Base-by-base conservation (phyloP, 1,139 yeast species). In the Sugiyamaella sp. region DNA sequence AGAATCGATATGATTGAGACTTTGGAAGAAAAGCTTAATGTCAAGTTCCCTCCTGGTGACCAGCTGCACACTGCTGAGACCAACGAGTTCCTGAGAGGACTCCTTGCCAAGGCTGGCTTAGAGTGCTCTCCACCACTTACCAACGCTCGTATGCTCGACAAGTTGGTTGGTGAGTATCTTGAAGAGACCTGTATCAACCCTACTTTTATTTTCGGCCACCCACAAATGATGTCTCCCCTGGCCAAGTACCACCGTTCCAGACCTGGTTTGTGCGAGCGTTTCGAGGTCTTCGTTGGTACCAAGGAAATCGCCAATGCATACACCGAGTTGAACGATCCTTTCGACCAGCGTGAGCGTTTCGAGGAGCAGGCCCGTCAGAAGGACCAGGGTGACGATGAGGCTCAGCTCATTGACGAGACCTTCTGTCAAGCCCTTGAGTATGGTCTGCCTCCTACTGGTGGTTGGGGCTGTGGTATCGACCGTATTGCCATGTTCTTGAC, bases 391-490 rank as follows among this genome's bases (percentile, higher is more conserved):
- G 99, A 93, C 71, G 99, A 93, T 69, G 99, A 93, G 78, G 99
- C 97, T 56, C 99, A 93, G 78, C 73, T 90, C 75, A 81, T 93
- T 62, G 99, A 93, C 72, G 99, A 93, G 77, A 86, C 89, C 59
- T 93, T 93, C 90, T 87, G 96, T 79, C 89, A 91, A 68, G 97
- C 99, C 61, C 82, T 93, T 70, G 99, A 93, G 78, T 93, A 89
- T 74, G 99, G 99, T 74, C 81, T 93, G 69, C 99, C 99, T 59
- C 99, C 99, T 68, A 93, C 99, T 67, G 99, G 95, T 73, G 99
- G 99, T 66, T 93, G 98, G 98, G 99, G 99, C 68, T 87, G 96
- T 78, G 99, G 99, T 82, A 90, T 93, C 66, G 99, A 93, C 76
- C 89, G 99, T 80, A 74, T 93, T 69, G 93, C 97, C 71, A 93